Percentiles rank a stretch among this genome's conserved stretches.
Conservation (phyloP, 768 basidiomycete species). For the Rhodotorula kratochvilovae region DNA sequence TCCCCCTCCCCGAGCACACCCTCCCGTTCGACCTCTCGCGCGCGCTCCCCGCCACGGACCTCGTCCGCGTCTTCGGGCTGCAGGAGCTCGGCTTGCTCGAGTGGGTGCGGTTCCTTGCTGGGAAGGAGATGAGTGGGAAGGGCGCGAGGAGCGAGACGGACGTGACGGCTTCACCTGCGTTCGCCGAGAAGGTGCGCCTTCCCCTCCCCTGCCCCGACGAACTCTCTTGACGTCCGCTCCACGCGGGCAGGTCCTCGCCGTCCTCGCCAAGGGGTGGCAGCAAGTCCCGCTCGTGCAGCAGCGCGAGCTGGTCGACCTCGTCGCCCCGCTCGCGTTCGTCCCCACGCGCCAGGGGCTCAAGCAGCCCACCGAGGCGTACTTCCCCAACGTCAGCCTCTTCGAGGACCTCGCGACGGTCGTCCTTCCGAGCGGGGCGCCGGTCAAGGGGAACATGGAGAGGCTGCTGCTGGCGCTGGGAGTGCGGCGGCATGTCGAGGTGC, state of each 20-base stretch:
- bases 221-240: constrained; percentile 45
- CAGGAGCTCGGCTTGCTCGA: constrained; percentile 66
- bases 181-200: constrained; percentile 67
- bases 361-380: constrained; percentile 60
- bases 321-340: constrained; percentile 59
- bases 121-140: constrained; percentile 51
- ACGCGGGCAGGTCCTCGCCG: constrained; percentile 12
- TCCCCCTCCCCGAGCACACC: constrained; percentile 69
- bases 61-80: constrained; percentile 66
- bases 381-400: constrained; percentile 79
- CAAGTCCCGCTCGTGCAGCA: constrained; percentile 56
- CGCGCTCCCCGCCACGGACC: constrained; percentile 55
- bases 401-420: constrained; percentile 71
- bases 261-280: constrained; percentile 63
- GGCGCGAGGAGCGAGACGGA: constrained; percentile 54
- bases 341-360: constrained; percentile 72
- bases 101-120: constrained; percentile 68
- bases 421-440: constrained; percentile 59
- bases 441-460: constrained; percentile 71
- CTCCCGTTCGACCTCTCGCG: constrained; percentile 66
- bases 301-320: constrained; percentile 53
- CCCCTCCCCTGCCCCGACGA: background rate
- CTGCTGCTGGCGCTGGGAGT: constrained; percentile 66
- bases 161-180: constrained; percentile 61
- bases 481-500: constrained; percentile 72